phyloP scores from a whole-genome alignment of 495 filamentous ascomycete species.

The Podospora didyma region DNA sequence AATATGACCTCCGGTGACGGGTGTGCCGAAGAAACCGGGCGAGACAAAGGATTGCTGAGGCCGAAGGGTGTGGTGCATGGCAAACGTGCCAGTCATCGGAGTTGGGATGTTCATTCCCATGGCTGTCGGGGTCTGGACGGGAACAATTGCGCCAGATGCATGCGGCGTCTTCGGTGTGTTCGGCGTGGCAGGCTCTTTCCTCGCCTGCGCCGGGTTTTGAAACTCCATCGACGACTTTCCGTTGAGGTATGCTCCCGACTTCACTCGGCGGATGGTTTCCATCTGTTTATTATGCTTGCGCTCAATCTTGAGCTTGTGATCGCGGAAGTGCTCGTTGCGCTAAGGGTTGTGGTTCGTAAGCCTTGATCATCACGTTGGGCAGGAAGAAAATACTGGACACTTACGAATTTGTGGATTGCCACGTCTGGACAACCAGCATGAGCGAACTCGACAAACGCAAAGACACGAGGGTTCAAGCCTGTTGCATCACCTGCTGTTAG shows the following conservation, averaged over 20 bases:
- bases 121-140: not conserved
- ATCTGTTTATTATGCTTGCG: slow-evolving; percentile 12
- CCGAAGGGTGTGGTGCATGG: too few species aligned
- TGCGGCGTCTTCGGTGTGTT: not conserved
- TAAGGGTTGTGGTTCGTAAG: slow-evolving; percentile 7
- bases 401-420: slow-evolving; percentile 31
- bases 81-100: too few species aligned
- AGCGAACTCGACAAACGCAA: slow-evolving; percentile 53
- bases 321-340: slow-evolving; percentile 8
- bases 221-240: not conserved
- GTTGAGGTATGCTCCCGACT: slow-evolving; percentile 11
- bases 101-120: too few species aligned
- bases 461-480: slow-evolving; percentile 24
- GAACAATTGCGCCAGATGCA: not conserved
- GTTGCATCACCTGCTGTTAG: not conserved
- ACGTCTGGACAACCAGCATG: slow-evolving; percentile 28
- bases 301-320: slow-evolving; percentile 9
- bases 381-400: too few species aligned
- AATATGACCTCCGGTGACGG: too few species aligned
- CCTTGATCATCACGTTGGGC: not conserved
- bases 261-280: slow-evolving; percentile 8
- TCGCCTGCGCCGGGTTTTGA: not conserved
- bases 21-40: too few species aligned
- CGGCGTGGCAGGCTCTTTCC: not conserved
- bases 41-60: too few species aligned